Percentiles rank a stretch among this genome's conserved stretches.
These are phyloP conservation scores for Xylona heveae DNA, from an alignment of 495 filamentous ascomycete species.

Conservation along the genomic window DNA sequence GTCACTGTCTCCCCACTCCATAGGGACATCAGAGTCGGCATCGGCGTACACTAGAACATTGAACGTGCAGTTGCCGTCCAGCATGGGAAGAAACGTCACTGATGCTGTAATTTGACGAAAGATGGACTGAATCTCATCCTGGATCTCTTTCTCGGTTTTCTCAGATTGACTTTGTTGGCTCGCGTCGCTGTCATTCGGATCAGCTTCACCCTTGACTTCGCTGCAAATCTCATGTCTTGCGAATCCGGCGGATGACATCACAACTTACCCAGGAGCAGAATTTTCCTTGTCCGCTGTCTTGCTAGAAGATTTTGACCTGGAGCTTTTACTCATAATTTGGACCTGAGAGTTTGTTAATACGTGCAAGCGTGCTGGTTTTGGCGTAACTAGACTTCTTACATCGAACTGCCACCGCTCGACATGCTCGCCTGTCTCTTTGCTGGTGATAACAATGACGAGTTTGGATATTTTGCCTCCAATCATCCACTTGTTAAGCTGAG, in stretches of 20 bases:
- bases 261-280: constrained; percentile 27
- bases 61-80: constrained; percentile 88
- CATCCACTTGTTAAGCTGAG: constrained; percentile 92
- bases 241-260: too few species aligned
- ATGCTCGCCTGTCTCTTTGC: constrained; percentile 89
- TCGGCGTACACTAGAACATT: constrained; percentile 97
- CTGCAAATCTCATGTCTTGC: too few species aligned
- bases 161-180: too few species aligned
- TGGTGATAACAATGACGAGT: constrained; percentile 85
- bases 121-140: constrained; percentile 81
- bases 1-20: constrained; percentile 97
- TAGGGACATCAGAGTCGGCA: constrained; percentile 85
- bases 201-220: constrained; percentile 14
- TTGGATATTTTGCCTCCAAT: constrained; percentile 86
- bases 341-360: constrained; percentile 19
- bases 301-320: constrained; percentile 28
- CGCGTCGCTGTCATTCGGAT: constrained; percentile 14
- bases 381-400: constrained; percentile 22
- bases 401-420: constrained; percentile 98
- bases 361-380: not conserved
- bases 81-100: constrained; percentile 86
- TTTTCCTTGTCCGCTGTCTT: constrained; percentile 41
- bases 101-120: constrained; percentile 97
- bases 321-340: constrained; percentile 42
- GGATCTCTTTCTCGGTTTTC: constrained; percentile 85